These are phyloP conservation scores for Toxoplasma gondii DNA, from an alignment of 169 alveolate species.

Conservation along the genomic window DNA sequence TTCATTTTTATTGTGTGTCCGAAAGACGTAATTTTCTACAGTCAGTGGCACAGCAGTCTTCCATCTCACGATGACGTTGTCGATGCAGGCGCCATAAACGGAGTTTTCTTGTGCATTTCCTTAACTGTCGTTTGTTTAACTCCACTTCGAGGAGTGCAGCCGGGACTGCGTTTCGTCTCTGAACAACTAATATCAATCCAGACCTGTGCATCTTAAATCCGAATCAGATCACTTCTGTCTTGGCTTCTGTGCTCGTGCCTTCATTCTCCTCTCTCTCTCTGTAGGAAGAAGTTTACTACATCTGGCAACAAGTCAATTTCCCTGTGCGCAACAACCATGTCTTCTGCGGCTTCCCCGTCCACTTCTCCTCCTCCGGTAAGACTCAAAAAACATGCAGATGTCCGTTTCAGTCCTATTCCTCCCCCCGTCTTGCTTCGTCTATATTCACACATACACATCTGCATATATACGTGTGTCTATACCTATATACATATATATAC, in stretches of 20 bases:
- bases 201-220: no score
- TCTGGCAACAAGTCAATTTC: constrained; percentile 75
- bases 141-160: no score
- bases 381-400: neutral
- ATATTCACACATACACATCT: neutral
- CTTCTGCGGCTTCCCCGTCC: constrained; percentile 79
- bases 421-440: neutral
- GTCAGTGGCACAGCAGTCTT: no score
- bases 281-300: constrained; percentile 72
- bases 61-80: no score
- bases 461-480: neutral
- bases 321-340: constrained; percentile 75
- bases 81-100: no score
- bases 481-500: neutral
- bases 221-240: no score
- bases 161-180: no score
- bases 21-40: no score
- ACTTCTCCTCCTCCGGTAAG: constrained; percentile 74
- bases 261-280: neutral
- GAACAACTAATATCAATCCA: no score
- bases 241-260: neutral
- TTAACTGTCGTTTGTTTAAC: no score
- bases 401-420: neutral
- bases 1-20: no score
- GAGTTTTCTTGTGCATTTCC: no score